phyloP scores from a whole-genome alignment of 1,284 basidiomycete species.

The Apiotrichum domesticum region DNA sequence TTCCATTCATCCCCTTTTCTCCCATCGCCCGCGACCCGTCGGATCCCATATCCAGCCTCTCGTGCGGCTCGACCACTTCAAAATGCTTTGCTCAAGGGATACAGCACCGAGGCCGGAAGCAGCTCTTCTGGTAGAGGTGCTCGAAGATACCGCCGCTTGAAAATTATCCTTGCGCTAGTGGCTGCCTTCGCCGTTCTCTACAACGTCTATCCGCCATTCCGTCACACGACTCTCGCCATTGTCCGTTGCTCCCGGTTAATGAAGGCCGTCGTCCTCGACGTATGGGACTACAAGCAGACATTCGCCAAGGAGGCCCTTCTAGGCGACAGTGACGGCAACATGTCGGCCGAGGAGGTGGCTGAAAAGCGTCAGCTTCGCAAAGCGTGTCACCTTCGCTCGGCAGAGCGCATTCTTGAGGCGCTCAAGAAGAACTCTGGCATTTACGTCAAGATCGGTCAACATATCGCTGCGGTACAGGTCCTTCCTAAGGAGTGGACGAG shows the following conservation, averaged over 20 bases:
- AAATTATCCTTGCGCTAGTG: conserved; percentile 17
- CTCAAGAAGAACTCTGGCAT: conserved; percentile 73
- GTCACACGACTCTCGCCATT: conserved; percentile 47
- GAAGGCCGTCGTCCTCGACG: conserved; percentile 50
- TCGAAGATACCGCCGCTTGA: neutral
- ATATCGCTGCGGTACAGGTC: conserved; percentile 62
- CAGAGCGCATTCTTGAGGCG: conserved; percentile 66
- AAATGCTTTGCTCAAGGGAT: too few species aligned
- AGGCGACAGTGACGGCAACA: conserved; percentile 27
- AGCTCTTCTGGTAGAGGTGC: too few species aligned
- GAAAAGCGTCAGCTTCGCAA: conserved; percentile 59
- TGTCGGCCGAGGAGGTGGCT: conserved; percentile 49
- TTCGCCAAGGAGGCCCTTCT: conserved; percentile 52
- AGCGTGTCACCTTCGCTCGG: conserved; percentile 74
- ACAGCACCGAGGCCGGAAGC: too few species aligned
- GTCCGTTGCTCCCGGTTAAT: conserved; percentile 63
- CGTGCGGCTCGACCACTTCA: too few species aligned
- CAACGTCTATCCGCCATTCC: conserved; percentile 45
- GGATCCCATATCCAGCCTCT: too few species aligned
- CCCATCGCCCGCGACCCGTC: too few species aligned
- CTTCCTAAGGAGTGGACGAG: conserved; percentile 68
- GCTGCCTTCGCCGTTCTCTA: conserved; percentile 42
- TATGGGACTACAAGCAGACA: conserved; percentile 77
- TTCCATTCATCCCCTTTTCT: too few species aligned
- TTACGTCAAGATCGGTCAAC: conserved; percentile 61